Base-by-base conservation (phyloP, 2,329 filamentous ascomycete genomes). In the Fusarium sp. region DNA sequence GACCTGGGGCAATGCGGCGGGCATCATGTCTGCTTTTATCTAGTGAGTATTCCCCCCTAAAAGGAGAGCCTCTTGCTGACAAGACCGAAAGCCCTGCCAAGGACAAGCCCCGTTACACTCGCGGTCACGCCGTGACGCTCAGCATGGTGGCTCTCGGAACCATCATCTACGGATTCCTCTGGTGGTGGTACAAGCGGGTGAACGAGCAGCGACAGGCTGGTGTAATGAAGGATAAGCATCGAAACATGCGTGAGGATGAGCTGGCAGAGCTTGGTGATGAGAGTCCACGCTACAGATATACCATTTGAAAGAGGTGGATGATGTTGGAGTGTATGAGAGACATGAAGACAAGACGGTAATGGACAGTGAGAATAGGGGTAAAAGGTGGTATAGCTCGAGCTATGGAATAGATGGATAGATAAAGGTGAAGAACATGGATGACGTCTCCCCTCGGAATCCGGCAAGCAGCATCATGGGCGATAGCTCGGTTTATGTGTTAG, bases 1-100 rank as follows among this genome's bases (percentile, higher is more conserved):
- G 39, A 93, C 90, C 0, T 87, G 92, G 62, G 93, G 92, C 3
- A 95, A 95, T 73, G 86, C 87, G 18, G 88, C 91, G 13, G 93
- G 93, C 3, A 92, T 95, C 73, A 92, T 94, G 91, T 88, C 92
- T 5, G 90, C 92, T 0, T 95, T 94, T 76, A 90, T 93, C 64
- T 88, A 88, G 83, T 84, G 66, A 75, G 82, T 77, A 48, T 16
- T 20, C 1, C 9, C 9, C 16, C 9, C 13, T 2, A 5, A 9
- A 18, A 20, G 5, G 50, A 6, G 27, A 34, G 45, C 6, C 5
- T 20, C 25, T 25, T 41, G 27, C 75, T 79, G 43, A 79, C 64
- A n/a, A 58, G 11, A 30, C n/a, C n/a, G 11, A 25, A 23, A 88
- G 87, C 73, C 83, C 85, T 6, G 83, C 79, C 14, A 66, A 69